Conservation (phyloP, 306 rosid genomes). For the Vicia sativa region DNA sequence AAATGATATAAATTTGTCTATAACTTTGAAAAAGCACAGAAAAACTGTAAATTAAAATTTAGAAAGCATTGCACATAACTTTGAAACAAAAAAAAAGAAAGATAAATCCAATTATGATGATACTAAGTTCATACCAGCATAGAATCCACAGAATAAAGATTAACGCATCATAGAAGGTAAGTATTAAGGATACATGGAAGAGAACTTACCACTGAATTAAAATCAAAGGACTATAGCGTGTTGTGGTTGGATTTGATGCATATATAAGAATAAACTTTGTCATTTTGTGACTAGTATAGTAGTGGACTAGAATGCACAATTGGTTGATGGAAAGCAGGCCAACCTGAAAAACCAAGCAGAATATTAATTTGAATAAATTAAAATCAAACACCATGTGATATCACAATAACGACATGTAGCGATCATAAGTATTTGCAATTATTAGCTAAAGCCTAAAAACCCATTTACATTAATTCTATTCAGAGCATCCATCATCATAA, state of each 20-base stretch:
- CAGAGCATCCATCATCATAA: slow-evolving; percentile 29
- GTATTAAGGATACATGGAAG: background rate
- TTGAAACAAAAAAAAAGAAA: slow-evolving; percentile 1
- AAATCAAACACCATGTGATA: slow-evolving; percentile 19
- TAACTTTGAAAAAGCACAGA: background rate
- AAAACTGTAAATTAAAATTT: background rate
- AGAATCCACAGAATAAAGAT: background rate
- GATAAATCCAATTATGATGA: background rate
- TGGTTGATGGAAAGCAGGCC: slow-evolving; percentile 99
- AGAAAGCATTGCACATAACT: slow-evolving; percentile 5
- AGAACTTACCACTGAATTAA: slow-evolving; percentile 23
- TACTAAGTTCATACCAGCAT: background rate
- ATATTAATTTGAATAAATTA: slow-evolving; percentile 23
- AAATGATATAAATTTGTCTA: background rate
- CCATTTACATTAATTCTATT: slow-evolving; percentile 9
- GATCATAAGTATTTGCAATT: slow-evolving; percentile 25
- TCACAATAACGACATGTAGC: slow-evolving; percentile 10
- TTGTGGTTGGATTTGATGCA: too few species aligned
- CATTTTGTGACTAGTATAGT: slow-evolving; percentile 50
- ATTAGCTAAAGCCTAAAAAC: background rate
- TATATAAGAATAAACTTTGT: too few species aligned
- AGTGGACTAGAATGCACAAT: slow-evolving; percentile 96
- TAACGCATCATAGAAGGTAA: background rate
- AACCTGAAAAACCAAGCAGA: slow-evolving; percentile 64
- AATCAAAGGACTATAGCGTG: slow-evolving; percentile 17